Evolutionary conservation across 2,329 filamentous ascomycete species (phyloP), one percentile per base, ranked within the genome.

Genomic region (Alternaria dauci): DNA sequence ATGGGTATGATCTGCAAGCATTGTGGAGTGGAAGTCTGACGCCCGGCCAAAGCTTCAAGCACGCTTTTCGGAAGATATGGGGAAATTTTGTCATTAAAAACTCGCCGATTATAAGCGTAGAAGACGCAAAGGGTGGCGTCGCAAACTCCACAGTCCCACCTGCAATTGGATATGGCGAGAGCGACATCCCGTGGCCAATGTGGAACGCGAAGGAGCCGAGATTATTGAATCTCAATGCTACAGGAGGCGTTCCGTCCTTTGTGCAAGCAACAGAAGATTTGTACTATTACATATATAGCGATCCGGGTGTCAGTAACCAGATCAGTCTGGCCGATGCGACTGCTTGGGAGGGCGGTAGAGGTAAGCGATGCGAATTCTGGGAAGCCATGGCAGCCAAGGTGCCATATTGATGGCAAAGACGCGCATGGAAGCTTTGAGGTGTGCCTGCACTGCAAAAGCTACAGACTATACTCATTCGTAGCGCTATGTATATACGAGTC

Each of bases 41-140:
- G 0, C 75, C 74, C 7, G 73, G 74, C 26, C 62, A 61, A 8
- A 63, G 50, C 18, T 76, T 76, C 66, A 75, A 71, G 39, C 70
- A 70, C 52, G 71, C 74, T 1, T 76, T 76, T 52, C 75, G 72
- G 55, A 75, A 70, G 52, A 71, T 76, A 26, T 77, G 74, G 75
- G 73, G 74, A 16, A 72, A 64, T 43, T 76, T 76, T 53, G 71
- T 76, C 55, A 71, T 65, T 0, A 38, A 59, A 8, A 69, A 76
- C 26, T 61, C 62, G 2, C 75, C 74, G 6, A 60, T 71, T 6
- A 73, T 76, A n/a, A 66, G 54, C n/a, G 53, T 73, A 2, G 59
- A 52, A 6, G 74, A 76, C 38, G 74, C 74, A 0, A 72, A 70
- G 30, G 74, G 65, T 12, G 69, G 68, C 2, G 66, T 68, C 8